A percentile compares a stretch with the other conserved stretches of the same genome.
phyloP scores from a whole-genome alignment of 371 early-diverging fungal species.

The Sporodiniella umbellata region DNA sequence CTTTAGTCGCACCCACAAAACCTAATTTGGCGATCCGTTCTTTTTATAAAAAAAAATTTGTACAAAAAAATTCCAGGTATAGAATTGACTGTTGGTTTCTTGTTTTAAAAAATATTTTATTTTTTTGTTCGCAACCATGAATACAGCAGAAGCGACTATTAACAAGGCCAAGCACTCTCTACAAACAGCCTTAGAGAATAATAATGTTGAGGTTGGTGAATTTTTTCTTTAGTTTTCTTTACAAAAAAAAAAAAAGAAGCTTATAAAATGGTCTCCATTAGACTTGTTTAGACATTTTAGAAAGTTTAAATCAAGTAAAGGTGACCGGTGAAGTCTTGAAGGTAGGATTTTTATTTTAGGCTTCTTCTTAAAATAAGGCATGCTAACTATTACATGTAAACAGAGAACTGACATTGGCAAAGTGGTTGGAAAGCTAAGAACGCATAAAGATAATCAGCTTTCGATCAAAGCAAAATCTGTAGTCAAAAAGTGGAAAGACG shows the following conservation, averaged over 20 bases:
- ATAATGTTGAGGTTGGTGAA: slow-evolving; percentile 18
- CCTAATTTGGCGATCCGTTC: no score
- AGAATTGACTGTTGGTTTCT: no score
- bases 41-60: no score
- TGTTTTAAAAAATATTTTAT: slow-evolving; percentile 2
- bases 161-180: slow-evolving; percentile 26
- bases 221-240: neutral
- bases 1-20: no score
- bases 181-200: slow-evolving; percentile 15
- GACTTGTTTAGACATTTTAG: slow-evolving; percentile 23
- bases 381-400: no score
- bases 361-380: no score
- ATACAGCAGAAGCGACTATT: slow-evolving; percentile 23
- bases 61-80: no score
- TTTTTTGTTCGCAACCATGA: slow-evolving; percentile 1
- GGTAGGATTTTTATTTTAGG: no score
- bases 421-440: slow-evolving; percentile 69
- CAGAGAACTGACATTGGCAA: slow-evolving; percentile 80
- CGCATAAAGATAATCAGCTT: slow-evolving; percentile 56
- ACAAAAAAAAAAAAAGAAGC: neutral
- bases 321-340: slow-evolving; percentile 27
- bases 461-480: slow-evolving; percentile 62
- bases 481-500: slow-evolving; percentile 81
- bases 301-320: slow-evolving; percentile 16
- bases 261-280: neutral